phyloP scores from a whole-genome alignment of 2,329 filamentous ascomycete genomes.

The Aspergillus aculeatus region DNA sequence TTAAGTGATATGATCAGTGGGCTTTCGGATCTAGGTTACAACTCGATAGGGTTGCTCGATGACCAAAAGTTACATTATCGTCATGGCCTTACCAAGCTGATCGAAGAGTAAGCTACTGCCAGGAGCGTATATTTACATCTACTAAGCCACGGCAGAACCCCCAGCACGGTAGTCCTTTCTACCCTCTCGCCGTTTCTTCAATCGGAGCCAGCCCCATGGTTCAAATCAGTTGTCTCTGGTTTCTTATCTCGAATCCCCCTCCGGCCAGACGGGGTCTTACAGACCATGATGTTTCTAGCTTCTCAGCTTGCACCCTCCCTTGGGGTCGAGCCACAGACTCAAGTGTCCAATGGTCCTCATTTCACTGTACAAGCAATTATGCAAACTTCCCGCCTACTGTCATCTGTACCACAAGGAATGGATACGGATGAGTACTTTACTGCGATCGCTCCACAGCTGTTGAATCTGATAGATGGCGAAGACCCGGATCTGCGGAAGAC shows the following conservation, averaged over 20 bases:
- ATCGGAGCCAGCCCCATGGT: constrained; percentile 38
- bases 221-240: constrained; percentile 37
- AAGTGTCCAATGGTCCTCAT: constrained; percentile 35
- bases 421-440: constrained; percentile 37
- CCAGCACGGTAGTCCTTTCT: constrained; percentile 36
- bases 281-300: constrained; percentile 44
- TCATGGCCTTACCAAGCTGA: constrained; percentile 28
- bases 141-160: constrained; percentile 32
- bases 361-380: constrained; percentile 47
- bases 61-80: constrained; percentile 21
- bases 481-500: constrained; percentile 42
- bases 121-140: constrained; percentile 14
- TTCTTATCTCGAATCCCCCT: constrained; percentile 41
- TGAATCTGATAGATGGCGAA: constrained; percentile 41
- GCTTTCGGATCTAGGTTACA: constrained; percentile 39
- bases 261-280: constrained; percentile 41
- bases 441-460: constrained; percentile 41
- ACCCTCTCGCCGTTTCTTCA: constrained; percentile 41
- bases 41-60: constrained; percentile 25
- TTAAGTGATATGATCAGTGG: constrained; percentile 43
- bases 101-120: constrained; percentile 30
- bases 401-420: constrained; percentile 42
- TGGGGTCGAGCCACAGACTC: constrained; percentile 32
- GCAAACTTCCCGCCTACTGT: constrained; percentile 44
- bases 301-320: constrained; percentile 43